A percentile compares a stretch with the other conserved stretches of the same genome.
phyloP scores from a whole-genome alignment of 371 early-diverging fungal species.

The Mucor mucedo region DNA sequence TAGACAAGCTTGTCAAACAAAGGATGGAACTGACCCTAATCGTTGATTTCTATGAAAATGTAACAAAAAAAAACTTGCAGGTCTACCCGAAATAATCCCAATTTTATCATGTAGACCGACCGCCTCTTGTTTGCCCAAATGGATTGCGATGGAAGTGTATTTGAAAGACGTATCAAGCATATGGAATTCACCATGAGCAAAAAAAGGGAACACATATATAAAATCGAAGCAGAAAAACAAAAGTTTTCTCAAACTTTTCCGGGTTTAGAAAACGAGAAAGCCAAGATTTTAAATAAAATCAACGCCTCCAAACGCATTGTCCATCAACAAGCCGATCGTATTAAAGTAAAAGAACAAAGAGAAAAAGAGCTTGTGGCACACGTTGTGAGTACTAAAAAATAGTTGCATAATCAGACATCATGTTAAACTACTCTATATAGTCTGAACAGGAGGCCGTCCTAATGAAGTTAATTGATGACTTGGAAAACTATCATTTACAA shows the following conservation, averaged over 20 bases:
- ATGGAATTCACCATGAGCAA: background rate
- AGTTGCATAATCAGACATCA: background rate
- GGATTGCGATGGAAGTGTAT: constrained; percentile 1
- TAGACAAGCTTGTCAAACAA: background rate
- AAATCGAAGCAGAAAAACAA: background rate
- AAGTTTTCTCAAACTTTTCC: constrained; percentile 3
- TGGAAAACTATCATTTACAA: background rate
- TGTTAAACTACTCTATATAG: background rate
- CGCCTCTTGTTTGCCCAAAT: constrained; percentile 6
- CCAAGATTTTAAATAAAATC: background rate
- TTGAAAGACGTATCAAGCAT: background rate
- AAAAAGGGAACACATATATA: background rate
- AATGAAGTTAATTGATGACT: background rate
- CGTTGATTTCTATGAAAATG: constrained; percentile 2
- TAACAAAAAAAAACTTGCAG: background rate
- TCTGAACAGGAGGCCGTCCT: background rate
- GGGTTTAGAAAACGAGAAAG: background rate
- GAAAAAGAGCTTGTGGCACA: background rate
- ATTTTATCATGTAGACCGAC: constrained; percentile 7
- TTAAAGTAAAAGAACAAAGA: background rate
- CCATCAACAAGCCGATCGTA: background rate
- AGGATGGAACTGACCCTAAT: background rate
- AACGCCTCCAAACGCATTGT: background rate
- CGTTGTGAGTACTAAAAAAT: background rate
- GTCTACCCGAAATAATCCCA: background rate